phyloP scores from a whole-genome alignment of 352 stramenopile genomes.

The Pythium pyrilobum region DNA sequence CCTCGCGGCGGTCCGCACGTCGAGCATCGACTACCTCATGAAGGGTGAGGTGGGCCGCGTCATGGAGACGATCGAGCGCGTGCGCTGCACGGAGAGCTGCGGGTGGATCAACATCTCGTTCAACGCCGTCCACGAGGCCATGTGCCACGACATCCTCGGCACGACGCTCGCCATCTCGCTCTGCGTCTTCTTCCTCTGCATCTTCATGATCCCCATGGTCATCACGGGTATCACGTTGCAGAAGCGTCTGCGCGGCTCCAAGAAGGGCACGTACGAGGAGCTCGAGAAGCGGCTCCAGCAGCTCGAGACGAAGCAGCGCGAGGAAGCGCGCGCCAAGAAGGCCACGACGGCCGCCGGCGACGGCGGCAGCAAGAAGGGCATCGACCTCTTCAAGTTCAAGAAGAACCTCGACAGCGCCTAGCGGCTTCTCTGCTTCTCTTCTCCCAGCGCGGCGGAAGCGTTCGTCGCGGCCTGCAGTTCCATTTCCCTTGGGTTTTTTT shows the following conservation, averaged over 20 bases:
- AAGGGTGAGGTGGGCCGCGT: slow-evolving; percentile 46
- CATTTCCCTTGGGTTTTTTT: slow-evolving; percentile 5
- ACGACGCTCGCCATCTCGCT: slow-evolving; percentile 75
- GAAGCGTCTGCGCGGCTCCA: slow-evolving; percentile 69
- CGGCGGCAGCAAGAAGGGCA: slow-evolving; percentile 19
- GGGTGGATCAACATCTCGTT: slow-evolving; percentile 80
- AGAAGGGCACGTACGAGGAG: slow-evolving; percentile 78
- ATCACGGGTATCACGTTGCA: slow-evolving; percentile 64
- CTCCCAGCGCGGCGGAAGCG: too few relatives aligned
- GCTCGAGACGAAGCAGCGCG: slow-evolving; percentile 38
- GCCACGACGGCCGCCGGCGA: background rate
- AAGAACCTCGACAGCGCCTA: slow-evolving; percentile 28
- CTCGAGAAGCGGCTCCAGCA: slow-evolving; percentile 63
- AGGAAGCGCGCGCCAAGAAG: slow-evolving; percentile 40
- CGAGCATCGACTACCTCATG: slow-evolving; percentile 36
- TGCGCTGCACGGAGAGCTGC: slow-evolving; percentile 73
- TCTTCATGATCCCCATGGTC: slow-evolving; percentile 75
- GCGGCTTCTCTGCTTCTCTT: background rate
- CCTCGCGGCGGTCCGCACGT: slow-evolving; percentile 33
- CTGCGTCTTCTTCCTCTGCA: slow-evolving; percentile 65
- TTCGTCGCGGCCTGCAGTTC: background rate
- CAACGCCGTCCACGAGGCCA: slow-evolving; percentile 63
- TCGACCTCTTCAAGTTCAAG: slow-evolving; percentile 52
- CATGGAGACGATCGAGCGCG: slow-evolving; percentile 49
- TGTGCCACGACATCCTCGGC: slow-evolving; percentile 72